Evolutionary conservation across 179 eudicot genomes (phyloP), one percentile per base, ranked within the genome.

Genomic region (Actinidia arguta): DNA sequence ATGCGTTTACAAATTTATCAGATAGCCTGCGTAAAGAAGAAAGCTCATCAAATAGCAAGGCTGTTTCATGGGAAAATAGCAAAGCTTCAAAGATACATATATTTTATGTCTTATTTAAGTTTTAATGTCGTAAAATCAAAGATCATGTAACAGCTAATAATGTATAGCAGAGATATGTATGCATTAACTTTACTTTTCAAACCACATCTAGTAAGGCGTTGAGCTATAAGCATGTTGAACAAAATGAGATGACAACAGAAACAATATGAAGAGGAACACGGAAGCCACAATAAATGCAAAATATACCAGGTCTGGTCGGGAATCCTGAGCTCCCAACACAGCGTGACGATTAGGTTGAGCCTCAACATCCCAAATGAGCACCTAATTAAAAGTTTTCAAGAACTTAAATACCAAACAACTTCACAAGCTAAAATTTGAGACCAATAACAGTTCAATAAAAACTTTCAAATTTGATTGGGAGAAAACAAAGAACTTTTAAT

Each of bases 291-390:
- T 0, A 56, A 58, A 20, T 22, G 64, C 78, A 54, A 54, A 61
- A 75, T 88, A 66, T 77, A 96, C 99, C 96, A 96, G 75, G 90
- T 95, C 97, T 82, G 99, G 98, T 75, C 93, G 95, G 85, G 99
- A 96, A 61, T 88, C 88, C 79, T 90, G 82, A 83, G 94, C 95
- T 85, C 98, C 99, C 77, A 96, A 82, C 36, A 90, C 92, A 51
- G 98, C 97, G 62, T 95, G 98, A 67, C 99, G 97, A 78, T 95
- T 95, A 64, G 96, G 92, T 85, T 96, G 99, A 88, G 90, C 76
- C 79, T 96, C 99, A 81, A 96, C 92, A 85, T 96, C 99, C 99
- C 99, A 96, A 76, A 96, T 89, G 81, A 93, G 90, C 79, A 96
- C 99, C 99, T 96, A 42, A 68, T 56, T 48, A 58, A 56, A 63